Conservation (phyloP, 306 rosid genomes). For the Fragaria nilgerrensis region DNA sequence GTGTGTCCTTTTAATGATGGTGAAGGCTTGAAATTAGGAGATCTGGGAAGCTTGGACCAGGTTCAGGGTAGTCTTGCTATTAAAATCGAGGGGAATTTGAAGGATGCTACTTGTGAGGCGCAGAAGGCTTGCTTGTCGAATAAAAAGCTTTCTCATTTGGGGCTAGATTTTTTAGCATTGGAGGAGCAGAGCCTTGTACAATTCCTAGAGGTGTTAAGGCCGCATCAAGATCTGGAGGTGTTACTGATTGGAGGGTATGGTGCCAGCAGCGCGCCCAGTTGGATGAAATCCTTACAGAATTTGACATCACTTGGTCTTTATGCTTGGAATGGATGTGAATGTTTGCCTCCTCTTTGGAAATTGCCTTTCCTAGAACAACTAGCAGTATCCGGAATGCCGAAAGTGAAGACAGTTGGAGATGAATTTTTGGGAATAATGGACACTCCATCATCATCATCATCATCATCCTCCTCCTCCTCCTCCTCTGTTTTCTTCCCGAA, state of each 20-base stretch:
- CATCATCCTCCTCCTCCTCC: not conserved
- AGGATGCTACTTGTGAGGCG: not conserved
- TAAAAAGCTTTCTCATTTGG: not conserved
- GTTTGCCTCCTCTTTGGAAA: slow-evolving; percentile 3
- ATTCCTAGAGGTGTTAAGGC: slow-evolving; percentile 3
- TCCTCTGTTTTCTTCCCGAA: not conserved
- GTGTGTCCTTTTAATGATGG: too few relatives aligned
- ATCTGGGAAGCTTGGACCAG: not conserved
- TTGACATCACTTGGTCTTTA: not conserved
- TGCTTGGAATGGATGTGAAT: not conserved
- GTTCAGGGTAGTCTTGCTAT: not conserved
- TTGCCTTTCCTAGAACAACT: not conserved
- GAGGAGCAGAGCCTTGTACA: not conserved
- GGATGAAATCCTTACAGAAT: slow-evolving; percentile 1
- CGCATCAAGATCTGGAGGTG: not conserved
- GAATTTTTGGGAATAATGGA: slow-evolving; percentile 11
- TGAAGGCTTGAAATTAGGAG: not conserved
- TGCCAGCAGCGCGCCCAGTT: not conserved
- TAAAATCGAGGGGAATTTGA: not conserved
- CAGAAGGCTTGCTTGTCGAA: not conserved
- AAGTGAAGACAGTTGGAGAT: slow-evolving; percentile 11
- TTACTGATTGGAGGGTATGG: not conserved
- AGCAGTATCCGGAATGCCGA: not conserved
- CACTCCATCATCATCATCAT: not conserved
- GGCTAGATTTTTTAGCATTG: not conserved